Evolutionary conservation across 106 monocot species (phyloP), one percentile per base, ranked within the genome.

Genomic region (Allium cepa): DNA sequence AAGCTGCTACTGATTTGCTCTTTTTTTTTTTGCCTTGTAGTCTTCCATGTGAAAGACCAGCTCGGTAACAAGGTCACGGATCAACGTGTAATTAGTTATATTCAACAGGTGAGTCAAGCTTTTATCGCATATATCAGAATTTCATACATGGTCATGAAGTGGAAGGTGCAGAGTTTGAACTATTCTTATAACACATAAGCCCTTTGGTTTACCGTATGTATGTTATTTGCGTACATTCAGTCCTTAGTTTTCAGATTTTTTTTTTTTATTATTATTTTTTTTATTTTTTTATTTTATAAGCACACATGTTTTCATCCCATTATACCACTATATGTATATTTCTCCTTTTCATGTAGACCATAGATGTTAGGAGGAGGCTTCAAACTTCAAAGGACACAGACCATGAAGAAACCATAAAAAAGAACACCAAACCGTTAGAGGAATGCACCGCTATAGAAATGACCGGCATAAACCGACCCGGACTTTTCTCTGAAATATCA

Each of bases 401-500:
- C 64, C 67, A 18, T 49, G n/a, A 57, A 17, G 56, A 50, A 62
- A 46, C 63, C 36, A 10, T 8, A 2, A 57, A 36, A 36, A 36
- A 36, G 36, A 36, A 64, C 64, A 8, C 68, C 47, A 71, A 80
- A 63, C 62, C 75, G 50, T 11, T 61, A 26, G 14, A 15, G 26
- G 72, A 82, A 27, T 60, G 47, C 69, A 90, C 85, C 8, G 77
- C 79, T 51, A 82, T 90, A 60, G 85, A 90, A 72, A 85, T 90
- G 75, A 78, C 64, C 26, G 82, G 82, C 53, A 69, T 67, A 60
- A 80, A 85, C n/a, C 67, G 89, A 53, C 85, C 85, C 9, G 85
- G 89, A 14, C 72, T 90, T 36, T 90, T 90, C 79, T 85, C 89
- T 15, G 89, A 90, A 69, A 90, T 90, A 66, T 90, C 79, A 8